Percentiles rank a stretch among this genome's conserved stretches.
These are phyloP conservation scores for Plasmodium coatneyi DNA, from an alignment of 169 alveolate genomes.

Conservation along the genomic window DNA sequence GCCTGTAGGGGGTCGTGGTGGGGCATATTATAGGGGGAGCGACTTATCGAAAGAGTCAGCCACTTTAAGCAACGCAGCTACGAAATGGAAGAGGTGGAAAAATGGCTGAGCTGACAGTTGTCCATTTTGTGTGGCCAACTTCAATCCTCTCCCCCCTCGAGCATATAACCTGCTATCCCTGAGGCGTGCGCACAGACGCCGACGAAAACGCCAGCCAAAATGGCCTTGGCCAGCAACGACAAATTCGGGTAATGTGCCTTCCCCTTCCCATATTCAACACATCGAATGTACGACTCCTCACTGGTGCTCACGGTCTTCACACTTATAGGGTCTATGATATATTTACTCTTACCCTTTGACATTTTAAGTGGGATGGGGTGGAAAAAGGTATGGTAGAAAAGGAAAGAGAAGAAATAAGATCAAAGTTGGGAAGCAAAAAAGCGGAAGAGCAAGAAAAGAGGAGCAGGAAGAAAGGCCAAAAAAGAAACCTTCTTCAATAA, in stretches of 20 bases:
- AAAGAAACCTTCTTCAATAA: not conserved
- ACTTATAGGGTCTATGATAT: conserved; percentile 16
- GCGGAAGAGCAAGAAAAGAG: not conserved
- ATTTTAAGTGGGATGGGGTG: not conserved
- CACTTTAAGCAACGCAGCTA: not conserved
- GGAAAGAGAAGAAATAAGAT: not conserved
- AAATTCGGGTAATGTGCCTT: conserved; percentile 43
- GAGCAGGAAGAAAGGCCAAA: not conserved
- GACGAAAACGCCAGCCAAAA: conserved; percentile 51
- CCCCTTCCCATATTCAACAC: conserved; percentile 71
- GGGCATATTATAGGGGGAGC: too few relatives aligned
- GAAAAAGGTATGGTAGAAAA: not conserved
- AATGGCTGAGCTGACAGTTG: not conserved
- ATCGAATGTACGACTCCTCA: conserved; percentile 63
- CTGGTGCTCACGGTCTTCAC: conserved; percentile 40
- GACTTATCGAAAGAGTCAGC: not conserved
- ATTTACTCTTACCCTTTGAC: conserved; percentile 22
- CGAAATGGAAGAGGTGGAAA: not conserved
- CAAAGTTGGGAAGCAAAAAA: not conserved
- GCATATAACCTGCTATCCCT: conserved; percentile 55
- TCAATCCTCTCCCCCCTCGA: not conserved
- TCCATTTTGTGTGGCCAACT: not conserved
- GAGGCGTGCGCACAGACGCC: conserved; percentile 74
- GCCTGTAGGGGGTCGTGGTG: not conserved
- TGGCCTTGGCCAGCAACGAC: conserved; percentile 36